These are phyloP conservation scores for Ulota crispa DNA, from an alignment of 225 moss, liverwort and hornwort species.

Conservation along the genomic window DNA sequence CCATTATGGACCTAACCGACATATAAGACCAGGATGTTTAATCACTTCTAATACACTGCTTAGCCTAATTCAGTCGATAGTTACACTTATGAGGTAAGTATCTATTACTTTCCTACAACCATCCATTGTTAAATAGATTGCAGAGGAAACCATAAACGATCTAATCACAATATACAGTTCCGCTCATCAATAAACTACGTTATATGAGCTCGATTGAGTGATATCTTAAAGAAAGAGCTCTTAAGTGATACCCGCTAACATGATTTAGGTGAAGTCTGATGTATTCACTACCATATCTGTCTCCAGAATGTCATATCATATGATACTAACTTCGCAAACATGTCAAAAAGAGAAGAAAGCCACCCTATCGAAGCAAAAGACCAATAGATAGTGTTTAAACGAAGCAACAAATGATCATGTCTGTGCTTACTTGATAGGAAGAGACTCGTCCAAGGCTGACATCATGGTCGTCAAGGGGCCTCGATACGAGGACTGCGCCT, in stretches of 20 bases:
- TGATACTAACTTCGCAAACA: neutral
- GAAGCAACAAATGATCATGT: neutral
- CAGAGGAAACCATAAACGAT: neutral
- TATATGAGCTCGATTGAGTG: neutral
- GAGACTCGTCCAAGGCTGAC: conserved; percentile 65
- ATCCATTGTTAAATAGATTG: neutral
- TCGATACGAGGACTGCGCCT: conserved; percentile 74
- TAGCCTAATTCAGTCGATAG: neutral
- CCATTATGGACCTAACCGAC: neutral
- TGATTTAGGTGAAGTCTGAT: neutral
- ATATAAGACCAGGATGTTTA: neutral
- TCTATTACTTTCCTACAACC: neutral
- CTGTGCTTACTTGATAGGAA: conserved; percentile 78
- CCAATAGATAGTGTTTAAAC: neutral
- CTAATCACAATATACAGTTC: neutral
- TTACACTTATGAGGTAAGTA: neutral
- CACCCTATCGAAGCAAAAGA: neutral
- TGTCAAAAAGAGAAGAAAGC: neutral
- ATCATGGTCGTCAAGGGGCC: conserved; percentile 64
- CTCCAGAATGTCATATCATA: no score
- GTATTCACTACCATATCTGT: neutral
- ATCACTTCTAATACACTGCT: neutral
- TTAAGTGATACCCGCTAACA: neutral
- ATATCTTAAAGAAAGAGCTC: neutral
- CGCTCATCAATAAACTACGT: no score